Evolutionary conservation across 2,329 filamentous ascomycete genomes (phyloP).

Genomic region (Bipolaris bicolor): DNA sequence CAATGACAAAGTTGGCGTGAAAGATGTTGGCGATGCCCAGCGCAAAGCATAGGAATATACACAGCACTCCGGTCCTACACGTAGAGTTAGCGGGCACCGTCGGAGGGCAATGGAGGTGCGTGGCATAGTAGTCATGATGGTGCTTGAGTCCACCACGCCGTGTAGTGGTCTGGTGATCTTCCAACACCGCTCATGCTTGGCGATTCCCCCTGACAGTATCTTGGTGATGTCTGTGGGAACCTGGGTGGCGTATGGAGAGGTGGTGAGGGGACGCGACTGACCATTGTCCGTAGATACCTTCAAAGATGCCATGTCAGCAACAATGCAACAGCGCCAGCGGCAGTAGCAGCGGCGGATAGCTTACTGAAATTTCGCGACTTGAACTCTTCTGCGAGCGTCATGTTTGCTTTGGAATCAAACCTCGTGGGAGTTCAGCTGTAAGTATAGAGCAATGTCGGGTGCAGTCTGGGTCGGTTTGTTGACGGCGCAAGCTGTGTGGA

Average conservation of each 20-base stretch:
- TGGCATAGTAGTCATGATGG: background rate
- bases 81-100: slow-evolving; percentile 21
- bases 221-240: background rate
- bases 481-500: slow-evolving; percentile 30
- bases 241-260: background rate
- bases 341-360: slow-evolving; percentile 30
- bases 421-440: background rate
- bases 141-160: background rate
- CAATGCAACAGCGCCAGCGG: slow-evolving; percentile 15
- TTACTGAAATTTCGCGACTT: slow-evolving; percentile 71
- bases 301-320: slow-evolving; percentile 42
- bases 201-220: background rate
- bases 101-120: background rate
- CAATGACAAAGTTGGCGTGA: slow-evolving; percentile 61
- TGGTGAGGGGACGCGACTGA: slow-evolving; percentile 49
- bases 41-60: slow-evolving; percentile 69
- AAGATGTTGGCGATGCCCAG: slow-evolving; percentile 74
- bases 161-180: background rate
- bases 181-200: background rate
- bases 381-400: slow-evolving; percentile 68
- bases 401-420: slow-evolving; percentile 36
- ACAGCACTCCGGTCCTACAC: slow-evolving; percentile 62
- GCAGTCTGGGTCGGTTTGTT: slow-evolving; percentile 25
- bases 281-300: slow-evolving; percentile 74
- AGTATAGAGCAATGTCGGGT: slow-evolving; percentile 7